These are phyloP conservation scores for Pichia sp. DNA, from an alignment of 1,139 yeast species.

Conservation along the genomic window DNA sequence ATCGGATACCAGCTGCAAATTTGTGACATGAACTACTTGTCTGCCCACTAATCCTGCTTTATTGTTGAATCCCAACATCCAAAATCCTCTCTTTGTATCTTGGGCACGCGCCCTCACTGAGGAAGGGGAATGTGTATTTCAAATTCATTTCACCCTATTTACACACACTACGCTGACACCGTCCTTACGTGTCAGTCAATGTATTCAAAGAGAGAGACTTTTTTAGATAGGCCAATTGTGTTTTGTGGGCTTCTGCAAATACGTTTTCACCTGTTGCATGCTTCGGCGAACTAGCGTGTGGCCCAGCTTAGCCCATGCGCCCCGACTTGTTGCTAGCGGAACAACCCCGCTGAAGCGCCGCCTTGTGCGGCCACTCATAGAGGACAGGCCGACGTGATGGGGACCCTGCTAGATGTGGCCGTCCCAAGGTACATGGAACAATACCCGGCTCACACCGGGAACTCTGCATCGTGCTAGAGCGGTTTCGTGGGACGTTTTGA, in stretches of 20 bases:
- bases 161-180: too few species aligned
- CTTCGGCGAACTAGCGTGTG: not conserved
- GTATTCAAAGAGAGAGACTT: not conserved
- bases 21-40: too few species aligned
- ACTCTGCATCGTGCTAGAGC: conserved; percentile 14
- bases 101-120: not conserved
- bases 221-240: not conserved
- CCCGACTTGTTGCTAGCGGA: not conserved
- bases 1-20: too few species aligned
- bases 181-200: too few species aligned
- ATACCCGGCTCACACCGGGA: conserved; percentile 4
- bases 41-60: too few species aligned
- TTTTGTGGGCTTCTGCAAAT: not conserved
- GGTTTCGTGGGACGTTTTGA: not conserved
- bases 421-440: conserved; percentile 15
- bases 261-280: not conserved
- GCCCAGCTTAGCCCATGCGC: not conserved
- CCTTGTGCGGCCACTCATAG: not conserved
- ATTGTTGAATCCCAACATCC: too few species aligned
- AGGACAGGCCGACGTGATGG: not conserved
- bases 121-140: too few species aligned
- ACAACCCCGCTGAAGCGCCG: not conserved
- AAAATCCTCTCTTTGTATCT: not conserved
- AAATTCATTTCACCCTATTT: too few species aligned
- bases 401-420: conserved; percentile 4